A percentile compares a stretch with the other conserved stretches of the same genome.
Evolutionary conservation across 257 asterid genomes (phyloP).

Genomic region (Orobanche coerulescens): DNA sequence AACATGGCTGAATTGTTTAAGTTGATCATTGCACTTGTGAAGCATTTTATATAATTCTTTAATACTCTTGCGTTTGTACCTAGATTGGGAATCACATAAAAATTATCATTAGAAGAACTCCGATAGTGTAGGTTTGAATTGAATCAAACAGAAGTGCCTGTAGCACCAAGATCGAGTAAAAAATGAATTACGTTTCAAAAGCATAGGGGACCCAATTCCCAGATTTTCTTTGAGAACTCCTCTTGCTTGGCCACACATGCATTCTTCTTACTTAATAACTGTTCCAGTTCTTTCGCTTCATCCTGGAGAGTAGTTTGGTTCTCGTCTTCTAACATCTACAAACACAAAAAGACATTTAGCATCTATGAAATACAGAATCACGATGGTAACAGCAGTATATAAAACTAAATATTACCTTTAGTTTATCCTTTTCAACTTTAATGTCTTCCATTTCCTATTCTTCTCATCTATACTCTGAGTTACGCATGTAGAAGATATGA

Average conservation of each 20-base stretch:
- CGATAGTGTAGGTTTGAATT: too few species aligned
- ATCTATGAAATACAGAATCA: constrained; percentile 7
- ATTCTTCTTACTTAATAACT: constrained; percentile 66
- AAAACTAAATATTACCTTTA: constrained; percentile 64
- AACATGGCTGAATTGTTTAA: constrained; percentile 92
- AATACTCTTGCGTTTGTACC: constrained; percentile 65
- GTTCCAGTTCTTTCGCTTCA: constrained; percentile 89
- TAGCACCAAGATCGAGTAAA: too few species aligned
- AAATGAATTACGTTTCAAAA: constrained; percentile 70
- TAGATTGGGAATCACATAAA: constrained; percentile 25
- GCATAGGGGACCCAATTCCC: constrained; percentile 97
- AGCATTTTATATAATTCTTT: constrained; percentile 81
- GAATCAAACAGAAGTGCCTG: too few species aligned
- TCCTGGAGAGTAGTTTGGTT: constrained; percentile 79
- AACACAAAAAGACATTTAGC: constrained; percentile 24
- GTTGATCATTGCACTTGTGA: constrained; percentile 90
- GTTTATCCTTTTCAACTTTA: constrained; percentile 60
- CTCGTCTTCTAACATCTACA: constrained; percentile 66
- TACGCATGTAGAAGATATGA: constrained; percentile 42
- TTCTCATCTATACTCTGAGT: constrained; percentile 48
- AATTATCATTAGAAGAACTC: constrained; percentile 6
- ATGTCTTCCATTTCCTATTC: constrained; percentile 51
- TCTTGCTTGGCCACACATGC: constrained; percentile 78
- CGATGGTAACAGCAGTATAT: too few species aligned
- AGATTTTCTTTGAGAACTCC: constrained; percentile 83